Evolutionary conservation across 2,329 filamentous ascomycete genomes (phyloP).

Genomic region (Samsoniella hepiali): DNA sequence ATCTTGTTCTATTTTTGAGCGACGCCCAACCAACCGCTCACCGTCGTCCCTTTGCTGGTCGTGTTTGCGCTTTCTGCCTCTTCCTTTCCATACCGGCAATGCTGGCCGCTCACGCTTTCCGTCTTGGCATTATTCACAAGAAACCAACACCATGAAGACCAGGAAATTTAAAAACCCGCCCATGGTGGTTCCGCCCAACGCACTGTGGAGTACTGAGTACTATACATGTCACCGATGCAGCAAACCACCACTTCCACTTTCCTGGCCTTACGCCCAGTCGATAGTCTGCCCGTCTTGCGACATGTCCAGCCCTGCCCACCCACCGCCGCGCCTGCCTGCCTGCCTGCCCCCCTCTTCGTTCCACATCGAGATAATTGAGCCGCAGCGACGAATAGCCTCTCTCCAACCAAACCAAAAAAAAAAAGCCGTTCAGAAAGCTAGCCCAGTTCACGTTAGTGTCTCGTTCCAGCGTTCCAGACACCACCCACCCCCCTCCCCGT

Average conservation of each 20-base stretch:
- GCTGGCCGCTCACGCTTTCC: neutral
- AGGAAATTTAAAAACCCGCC: neutral
- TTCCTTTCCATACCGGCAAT: too few relatives aligned
- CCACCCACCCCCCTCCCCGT: neutral
- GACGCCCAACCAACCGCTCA: neutral
- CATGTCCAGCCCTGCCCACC: neutral
- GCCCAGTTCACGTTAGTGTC: neutral
- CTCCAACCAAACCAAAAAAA: neutral
- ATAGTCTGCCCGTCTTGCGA: neutral
- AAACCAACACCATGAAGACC: neutral
- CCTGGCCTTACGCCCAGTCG: neutral
- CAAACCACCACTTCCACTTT: neutral
- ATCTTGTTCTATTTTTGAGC: neutral
- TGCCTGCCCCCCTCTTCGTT: too few relatives aligned
- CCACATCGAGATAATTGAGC: neutral
- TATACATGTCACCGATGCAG: neutral
- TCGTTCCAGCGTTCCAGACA: neutral
- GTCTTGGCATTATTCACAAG: constrained; percentile 1
- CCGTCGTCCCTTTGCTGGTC: too few relatives aligned
- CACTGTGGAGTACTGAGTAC: neutral
- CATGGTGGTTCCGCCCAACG: neutral
- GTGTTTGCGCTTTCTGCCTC: too few relatives aligned
- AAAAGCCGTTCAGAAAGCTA: neutral
- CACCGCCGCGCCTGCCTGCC: neutral
- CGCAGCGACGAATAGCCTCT: neutral